Evolutionary conservation across 2,329 filamentous ascomycete genomes (phyloP), one percentile per base, ranked within the genome.

Genomic region (Talaromyces sp.): DNA sequence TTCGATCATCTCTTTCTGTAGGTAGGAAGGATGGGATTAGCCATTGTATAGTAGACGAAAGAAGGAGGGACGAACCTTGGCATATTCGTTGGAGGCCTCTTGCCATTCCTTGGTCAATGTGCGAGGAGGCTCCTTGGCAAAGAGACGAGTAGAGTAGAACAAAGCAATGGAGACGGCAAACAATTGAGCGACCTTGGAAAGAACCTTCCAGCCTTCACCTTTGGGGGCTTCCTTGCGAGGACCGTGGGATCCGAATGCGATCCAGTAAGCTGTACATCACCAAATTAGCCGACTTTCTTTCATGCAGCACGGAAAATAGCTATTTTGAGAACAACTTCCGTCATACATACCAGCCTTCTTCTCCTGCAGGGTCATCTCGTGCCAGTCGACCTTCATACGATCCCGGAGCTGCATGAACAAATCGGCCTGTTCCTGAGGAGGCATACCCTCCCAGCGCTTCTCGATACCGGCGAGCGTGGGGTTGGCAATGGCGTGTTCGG

Each of bases 91-190:
- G 72, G 89, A 86, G 73, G 90, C 90, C 85, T 98, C 93, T 84
- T 99, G 92, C 88, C 91, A 98, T 83, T 99, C 95, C 86, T 92
- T 91, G 83, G 85, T 94, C 93, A 99, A 96, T 75, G 94, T 96
- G 79, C 85, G 84, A 71, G 95, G 95, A 69, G 86, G 76, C 67
- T 87, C 86, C 77, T 87, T 85, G 74, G 91, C 92, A 78, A 91
- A 89, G 71, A 85, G 71, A 75, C 93, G 91, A 78, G 91, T 86
- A 73, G 80, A 69, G 74, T 83, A 83, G 84, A 98, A 98, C 79
- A 97, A 68, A 70, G 81, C 85, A 72, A 90, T 80, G 71, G 89
- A 89, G 73, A 84, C 85, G 69, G 81, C 83, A 70, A 96, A 75
- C 75, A 91, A 90, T 73, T 89, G 79, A 68, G 84, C 76, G 66